Percentiles rank a stretch among this genome's conserved stretches.
Conservation (phyloP, 2,329 filamentous ascomycete species). For the Endocalyx cinctus region DNA sequence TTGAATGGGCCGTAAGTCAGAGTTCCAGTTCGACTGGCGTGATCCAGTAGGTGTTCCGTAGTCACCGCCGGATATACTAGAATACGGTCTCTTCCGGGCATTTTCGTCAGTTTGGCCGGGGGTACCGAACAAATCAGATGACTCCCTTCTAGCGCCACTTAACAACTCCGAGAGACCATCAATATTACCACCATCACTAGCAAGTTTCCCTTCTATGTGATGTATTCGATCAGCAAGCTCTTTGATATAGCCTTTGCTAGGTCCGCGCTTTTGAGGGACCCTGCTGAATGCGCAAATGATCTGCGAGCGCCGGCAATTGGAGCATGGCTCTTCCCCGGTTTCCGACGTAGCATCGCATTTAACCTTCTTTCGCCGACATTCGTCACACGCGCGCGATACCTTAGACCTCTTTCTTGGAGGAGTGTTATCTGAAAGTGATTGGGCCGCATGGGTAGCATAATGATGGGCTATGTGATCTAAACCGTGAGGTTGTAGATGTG, state of each 20-base stretch:
- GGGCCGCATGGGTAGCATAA: slow-evolving; percentile 26
- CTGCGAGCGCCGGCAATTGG: slow-evolving; percentile 74
- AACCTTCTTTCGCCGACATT: slow-evolving; percentile 85
- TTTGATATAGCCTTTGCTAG: slow-evolving; percentile 94
- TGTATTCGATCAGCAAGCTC: slow-evolving; percentile 82
- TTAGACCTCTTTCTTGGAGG: slow-evolving; percentile 74
- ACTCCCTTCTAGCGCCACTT: slow-evolving; percentile 27
- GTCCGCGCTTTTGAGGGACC: slow-evolving; percentile 81
- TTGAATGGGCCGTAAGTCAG: slow-evolving; percentile 42
- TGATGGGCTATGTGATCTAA: slow-evolving; percentile 31
- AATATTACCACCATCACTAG: slow-evolving; percentile 41
- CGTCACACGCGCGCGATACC: slow-evolving; percentile 82
- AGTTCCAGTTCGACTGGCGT: slow-evolving; percentile 42
- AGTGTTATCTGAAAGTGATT: slow-evolving; percentile 50
- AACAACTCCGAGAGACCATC: slow-evolving; percentile 41
- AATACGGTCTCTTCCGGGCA: slow-evolving; percentile 30
- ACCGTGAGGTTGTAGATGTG: slow-evolving; percentile 14
- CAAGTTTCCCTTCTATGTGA: slow-evolving; percentile 74
- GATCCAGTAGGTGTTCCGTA: slow-evolving; percentile 34
- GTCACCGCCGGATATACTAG: slow-evolving; percentile 31
- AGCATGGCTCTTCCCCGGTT: slow-evolving; percentile 67
- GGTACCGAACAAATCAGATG: slow-evolving; percentile 49
- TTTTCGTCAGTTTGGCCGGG: slow-evolving; percentile 37
- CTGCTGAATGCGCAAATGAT: slow-evolving; percentile 80
- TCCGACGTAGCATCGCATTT: slow-evolving; percentile 81